phyloP scores from a whole-genome alignment of 2,329 filamentous ascomycete genomes.

The Mycosphaerella sp. region DNA sequence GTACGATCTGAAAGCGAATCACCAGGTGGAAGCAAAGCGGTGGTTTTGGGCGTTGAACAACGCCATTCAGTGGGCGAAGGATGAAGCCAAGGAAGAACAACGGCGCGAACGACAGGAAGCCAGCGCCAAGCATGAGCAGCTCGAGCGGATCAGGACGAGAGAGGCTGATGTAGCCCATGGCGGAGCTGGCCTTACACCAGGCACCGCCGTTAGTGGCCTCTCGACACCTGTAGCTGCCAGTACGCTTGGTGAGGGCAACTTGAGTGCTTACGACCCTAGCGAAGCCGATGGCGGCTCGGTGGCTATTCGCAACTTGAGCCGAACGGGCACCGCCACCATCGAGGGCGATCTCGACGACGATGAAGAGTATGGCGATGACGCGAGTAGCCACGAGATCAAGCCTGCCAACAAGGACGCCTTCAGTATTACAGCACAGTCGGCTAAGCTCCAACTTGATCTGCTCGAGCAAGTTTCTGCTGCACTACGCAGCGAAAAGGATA shows the following conservation, averaged over 20 bases:
- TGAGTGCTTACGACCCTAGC: conserved; percentile 54
- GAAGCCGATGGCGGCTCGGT: conserved; percentile 48
- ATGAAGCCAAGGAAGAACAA: conserved; percentile 89
- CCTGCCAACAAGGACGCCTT: conserved; percentile 84
- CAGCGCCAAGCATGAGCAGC: conserved; percentile 73
- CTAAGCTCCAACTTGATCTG: conserved; percentile 84
- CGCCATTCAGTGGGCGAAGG: conserved; percentile 96
- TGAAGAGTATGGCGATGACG: conserved; percentile 74
- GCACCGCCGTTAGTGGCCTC: conserved; percentile 41
- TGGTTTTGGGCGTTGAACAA: conserved; percentile 99
- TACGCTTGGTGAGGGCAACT: conserved; percentile 46
- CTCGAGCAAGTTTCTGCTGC: conserved; percentile 80
- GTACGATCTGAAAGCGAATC: conserved; percentile 95
- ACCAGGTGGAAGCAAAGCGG: conserved; percentile 94
- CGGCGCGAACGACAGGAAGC: conserved; percentile 66
- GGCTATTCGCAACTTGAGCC: conserved; percentile 41
- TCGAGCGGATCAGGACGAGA: conserved; percentile 41
- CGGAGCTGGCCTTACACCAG: conserved; percentile 30
- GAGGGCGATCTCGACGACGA: conserved; percentile 58
- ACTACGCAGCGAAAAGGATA: conserved; percentile 62
- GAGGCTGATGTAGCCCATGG: conserved; percentile 25
- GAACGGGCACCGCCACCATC: conserved; percentile 41
- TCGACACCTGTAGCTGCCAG: conserved; percentile 40
- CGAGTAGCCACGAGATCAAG: conserved; percentile 66
- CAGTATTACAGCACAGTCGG: conserved; percentile 94